Evolutionary conservation across 495 filamentous ascomycete genomes (phyloP).

Genomic region (Pyrenopolyporus hunteri): DNA sequence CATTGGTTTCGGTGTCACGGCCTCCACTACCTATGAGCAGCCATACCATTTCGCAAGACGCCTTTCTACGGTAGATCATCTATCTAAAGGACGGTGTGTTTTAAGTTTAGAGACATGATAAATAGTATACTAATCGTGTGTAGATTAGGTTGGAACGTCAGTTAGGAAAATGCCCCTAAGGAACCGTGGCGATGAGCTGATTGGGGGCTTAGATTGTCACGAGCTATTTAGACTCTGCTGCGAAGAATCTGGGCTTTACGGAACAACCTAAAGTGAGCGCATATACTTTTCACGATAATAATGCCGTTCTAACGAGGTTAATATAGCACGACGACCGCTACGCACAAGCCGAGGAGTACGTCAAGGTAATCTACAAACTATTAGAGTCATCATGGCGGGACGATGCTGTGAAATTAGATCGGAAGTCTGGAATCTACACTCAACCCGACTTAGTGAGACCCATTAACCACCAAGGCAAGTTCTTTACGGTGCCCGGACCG

Average conservation of each 20-base stretch:
- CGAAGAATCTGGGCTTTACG: slow-evolving; percentile 62
- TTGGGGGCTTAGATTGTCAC: slow-evolving; percentile 59
- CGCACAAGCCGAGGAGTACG: slow-evolving; percentile 69
- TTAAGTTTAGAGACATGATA: neutral
- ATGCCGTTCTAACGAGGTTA: neutral
- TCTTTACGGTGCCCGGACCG: slow-evolving; percentile 68
- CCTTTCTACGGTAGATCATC: slow-evolving; percentile 69
- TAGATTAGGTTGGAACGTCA: slow-evolving; percentile 64
- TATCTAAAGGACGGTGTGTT: slow-evolving; percentile 64
- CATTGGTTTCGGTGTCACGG: slow-evolving; percentile 70
- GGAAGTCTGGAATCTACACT: slow-evolving; percentile 61
- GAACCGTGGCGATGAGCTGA: slow-evolving; percentile 14
- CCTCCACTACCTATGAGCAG: slow-evolving; percentile 70
- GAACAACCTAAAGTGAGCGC: slow-evolving; percentile 53
- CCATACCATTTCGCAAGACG: slow-evolving; percentile 72
- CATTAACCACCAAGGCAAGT: slow-evolving; percentile 72
- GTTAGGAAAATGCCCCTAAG: neutral
- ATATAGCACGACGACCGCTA: slow-evolving; percentile 70
- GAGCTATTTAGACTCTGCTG: slow-evolving; percentile 70
- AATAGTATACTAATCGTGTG: slow-evolving; percentile 9
- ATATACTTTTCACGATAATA: neutral
- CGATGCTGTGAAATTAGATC: slow-evolving; percentile 67
- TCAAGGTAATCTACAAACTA: slow-evolving; percentile 72
- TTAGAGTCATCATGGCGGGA: slow-evolving; percentile 72
- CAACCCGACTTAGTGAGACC: slow-evolving; percentile 63